A percentile compares a stretch with the other conserved stretches of the same genome.
phyloP scores from a whole-genome alignment of 176 grass and related monocot genomes.

The Olyra latifolia region DNA sequence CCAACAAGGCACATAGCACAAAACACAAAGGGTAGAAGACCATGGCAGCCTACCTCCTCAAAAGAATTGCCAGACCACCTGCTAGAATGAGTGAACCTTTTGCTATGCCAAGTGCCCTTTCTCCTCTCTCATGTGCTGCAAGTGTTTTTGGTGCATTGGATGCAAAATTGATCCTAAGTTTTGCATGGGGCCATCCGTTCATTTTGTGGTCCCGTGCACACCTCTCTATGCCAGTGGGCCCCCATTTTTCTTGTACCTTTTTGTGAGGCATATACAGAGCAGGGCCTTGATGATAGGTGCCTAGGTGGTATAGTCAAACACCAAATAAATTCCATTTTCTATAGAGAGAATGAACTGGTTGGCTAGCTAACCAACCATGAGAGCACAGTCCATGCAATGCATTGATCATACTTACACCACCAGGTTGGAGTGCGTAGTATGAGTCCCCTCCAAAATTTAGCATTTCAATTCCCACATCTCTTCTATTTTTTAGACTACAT shows the following conservation, averaged over 20 bases:
- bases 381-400: conserved; percentile 24
- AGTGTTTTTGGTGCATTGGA: neutral
- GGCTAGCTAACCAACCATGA: conserved; percentile 25
- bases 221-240: neutral
- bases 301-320: conserved; percentile 14
- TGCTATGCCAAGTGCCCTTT: neutral
- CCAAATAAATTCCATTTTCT: conserved; percentile 22
- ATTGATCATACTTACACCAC: conserved; percentile 21
- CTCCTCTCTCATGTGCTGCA: neutral
- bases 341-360: conserved; percentile 27
- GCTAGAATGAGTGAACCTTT: conserved; percentile 36
- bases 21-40: conserved; percentile 25
- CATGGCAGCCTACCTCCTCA: conserved; percentile 24
- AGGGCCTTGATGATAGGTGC: no score
- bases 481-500: neutral
- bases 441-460: neutral
- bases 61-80: conserved; percentile 38
- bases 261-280: neutral
- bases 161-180: conserved; percentile 4
- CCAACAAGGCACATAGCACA: neutral
- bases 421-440: neutral
- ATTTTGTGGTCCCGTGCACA: conserved; percentile 7
- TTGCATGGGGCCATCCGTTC: neutral
- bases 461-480: neutral
- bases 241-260: conserved; percentile 23